Evolutionary conservation across 805 yeast genomes (phyloP), one percentile per base, ranked within the genome.

Genomic region (Phaffomyces opuntiae): DNA sequence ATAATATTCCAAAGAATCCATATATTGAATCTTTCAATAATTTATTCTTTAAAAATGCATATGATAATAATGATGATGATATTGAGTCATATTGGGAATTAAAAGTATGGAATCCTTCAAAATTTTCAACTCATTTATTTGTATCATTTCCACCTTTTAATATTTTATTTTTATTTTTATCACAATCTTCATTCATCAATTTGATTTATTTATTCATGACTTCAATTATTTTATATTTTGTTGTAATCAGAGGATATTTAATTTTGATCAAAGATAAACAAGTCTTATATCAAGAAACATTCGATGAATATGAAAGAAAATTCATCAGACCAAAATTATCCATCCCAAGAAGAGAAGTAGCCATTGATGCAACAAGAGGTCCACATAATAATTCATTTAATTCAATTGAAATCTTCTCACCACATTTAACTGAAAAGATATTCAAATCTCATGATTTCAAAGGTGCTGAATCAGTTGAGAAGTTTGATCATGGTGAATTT

Each of bases 21-120:
- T 29, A 11, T 29, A 29, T 29, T 29, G 13, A 9, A 12, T 29
- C 44, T 5, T 35, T 40, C 21, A 36, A 33, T 17, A 42, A 46
- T 6, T 11, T 38, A 2, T 37, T 43, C 4, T 38, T 27, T 8
- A 44, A 38, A 17, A 47, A 31, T 26, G 21, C 38, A 6, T 38
- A 43, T 26, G 40, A 38, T 7, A 39, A 49, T 3, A 48, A 49
- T 13, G 49, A 38, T 12, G 46, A 48, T 7, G 55, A 49, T 27
- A 40, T 51, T 3, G 62, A 52, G 13, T 65, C 65, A 19, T 71
- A 72, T 32, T 83, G 83, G 78, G 74, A 77, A 47, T 59, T 85
- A 37, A 65, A 64, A 17, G 74, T 83, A 42, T 85, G 95, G 95
- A 68, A 70, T 38, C 91, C 91, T 0, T 72, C 83, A 0, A 69